phyloP scores from a whole-genome alignment of 257 asterid species.

The Eustoma russellianum region DNA sequence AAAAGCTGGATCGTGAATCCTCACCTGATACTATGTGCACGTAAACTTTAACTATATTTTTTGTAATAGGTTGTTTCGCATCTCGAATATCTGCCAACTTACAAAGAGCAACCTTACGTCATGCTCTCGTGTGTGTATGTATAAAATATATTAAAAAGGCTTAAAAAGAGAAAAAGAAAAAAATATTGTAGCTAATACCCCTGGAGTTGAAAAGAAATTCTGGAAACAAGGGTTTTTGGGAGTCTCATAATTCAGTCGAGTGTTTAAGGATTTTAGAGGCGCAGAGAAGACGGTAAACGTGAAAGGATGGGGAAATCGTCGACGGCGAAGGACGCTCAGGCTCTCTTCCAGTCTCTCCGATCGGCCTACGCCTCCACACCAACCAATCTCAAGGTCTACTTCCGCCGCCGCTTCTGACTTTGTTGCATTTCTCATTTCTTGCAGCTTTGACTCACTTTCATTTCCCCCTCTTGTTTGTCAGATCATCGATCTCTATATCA shows the following conservation, averaged over 20 bases:
- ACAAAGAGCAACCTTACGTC: too few relatives aligned
- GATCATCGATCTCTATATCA: constrained; percentile 72
- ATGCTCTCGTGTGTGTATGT: too few relatives aligned
- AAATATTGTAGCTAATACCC: neutral
- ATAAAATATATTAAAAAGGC: too few relatives aligned
- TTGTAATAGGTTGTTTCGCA: too few relatives aligned
- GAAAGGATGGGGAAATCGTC: constrained; percentile 53
- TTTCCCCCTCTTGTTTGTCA: constrained; percentile 13
- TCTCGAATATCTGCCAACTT: too few relatives aligned
- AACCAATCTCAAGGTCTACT: constrained; percentile 54
- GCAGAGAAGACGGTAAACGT: too few relatives aligned
- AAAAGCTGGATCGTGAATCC: too few relatives aligned
- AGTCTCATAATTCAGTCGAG: too few relatives aligned
- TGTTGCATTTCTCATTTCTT: too few relatives aligned
- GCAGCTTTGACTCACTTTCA: neutral
- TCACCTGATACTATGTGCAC: too few relatives aligned
- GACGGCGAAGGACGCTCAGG: constrained; percentile 53
- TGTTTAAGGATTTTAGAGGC: too few relatives aligned
- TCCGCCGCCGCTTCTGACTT: neutral
- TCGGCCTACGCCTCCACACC: constrained; percentile 64
- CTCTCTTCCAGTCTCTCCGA: constrained; percentile 57
- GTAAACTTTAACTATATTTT: too few relatives aligned
- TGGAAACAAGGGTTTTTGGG: neutral
- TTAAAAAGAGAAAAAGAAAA: neutral
- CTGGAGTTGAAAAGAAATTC: neutral